Evolutionary conservation across 2,329 filamentous ascomycete species (phyloP).

Genomic region (Colletotrichum sp.): DNA sequence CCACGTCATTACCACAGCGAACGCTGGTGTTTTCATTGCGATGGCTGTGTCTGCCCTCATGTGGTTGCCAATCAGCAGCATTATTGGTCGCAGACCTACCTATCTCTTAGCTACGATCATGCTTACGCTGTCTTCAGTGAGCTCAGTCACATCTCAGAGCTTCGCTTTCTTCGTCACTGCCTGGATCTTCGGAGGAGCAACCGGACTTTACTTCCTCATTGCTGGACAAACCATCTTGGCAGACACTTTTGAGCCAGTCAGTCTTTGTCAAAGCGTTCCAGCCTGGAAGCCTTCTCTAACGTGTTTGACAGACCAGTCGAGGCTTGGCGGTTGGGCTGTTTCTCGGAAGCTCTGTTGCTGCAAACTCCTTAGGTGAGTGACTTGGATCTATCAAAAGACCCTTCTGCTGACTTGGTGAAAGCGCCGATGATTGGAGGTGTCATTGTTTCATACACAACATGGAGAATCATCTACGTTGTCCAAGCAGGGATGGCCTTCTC

Average conservation of each 20-base stretch:
- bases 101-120: background rate
- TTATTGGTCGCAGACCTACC: background rate
- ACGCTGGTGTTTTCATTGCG: conserved; percentile 73
- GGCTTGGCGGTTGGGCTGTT: background rate
- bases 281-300: background rate
- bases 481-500: background rate
- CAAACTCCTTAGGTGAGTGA: background rate
- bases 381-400: accelerated
- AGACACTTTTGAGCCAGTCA: background rate
- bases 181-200: background rate
- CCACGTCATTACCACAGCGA: conserved; percentile 73
- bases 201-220: background rate
- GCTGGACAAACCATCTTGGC: background rate
- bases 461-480: background rate
- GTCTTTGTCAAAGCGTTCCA: background rate
- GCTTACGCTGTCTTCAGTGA: background rate
- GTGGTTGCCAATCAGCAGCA: conserved; percentile 71
- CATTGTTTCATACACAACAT: background rate
- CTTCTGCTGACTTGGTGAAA: background rate
- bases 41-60: conserved; percentile 75
- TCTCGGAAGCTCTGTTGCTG: background rate
- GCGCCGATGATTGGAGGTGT: background rate
- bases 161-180: background rate
- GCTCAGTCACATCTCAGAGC: background rate
- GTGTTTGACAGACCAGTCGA: background rate